A percentile compares a stretch with the other conserved stretches of the same genome.
phyloP scores from a whole-genome alignment of 1,139 yeast species.

The Kazachstania sp. region DNA sequence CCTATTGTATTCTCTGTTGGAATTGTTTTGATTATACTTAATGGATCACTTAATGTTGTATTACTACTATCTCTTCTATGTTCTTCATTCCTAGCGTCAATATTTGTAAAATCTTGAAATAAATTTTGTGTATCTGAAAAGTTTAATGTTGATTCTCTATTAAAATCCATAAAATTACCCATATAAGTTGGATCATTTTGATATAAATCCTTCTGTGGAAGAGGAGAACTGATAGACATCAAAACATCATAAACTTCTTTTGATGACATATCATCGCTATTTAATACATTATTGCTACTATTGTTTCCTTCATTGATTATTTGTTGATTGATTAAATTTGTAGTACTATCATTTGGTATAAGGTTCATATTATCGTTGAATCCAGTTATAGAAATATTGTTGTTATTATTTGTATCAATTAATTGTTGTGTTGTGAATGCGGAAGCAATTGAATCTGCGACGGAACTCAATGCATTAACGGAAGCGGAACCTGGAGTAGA shows the following conservation, averaged over 20 bases:
- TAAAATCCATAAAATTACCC: not conserved
- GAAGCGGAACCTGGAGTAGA: not conserved
- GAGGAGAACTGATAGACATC: slow-evolving; percentile 1
- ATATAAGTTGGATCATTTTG: not conserved
- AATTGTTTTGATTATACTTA: slow-evolving; percentile 7
- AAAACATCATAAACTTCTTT: not conserved
- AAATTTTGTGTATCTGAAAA: not conserved
- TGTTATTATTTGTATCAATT: not conserved
- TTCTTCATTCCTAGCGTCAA: not conserved
- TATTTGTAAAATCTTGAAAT: not conserved
- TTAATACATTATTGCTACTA: not conserved
- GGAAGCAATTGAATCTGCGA: too few species aligned
- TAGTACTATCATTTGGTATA: not conserved
- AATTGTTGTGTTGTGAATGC: not conserved
- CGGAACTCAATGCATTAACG: not conserved
- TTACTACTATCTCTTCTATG: not conserved
- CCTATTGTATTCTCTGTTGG: slow-evolving; percentile 5
- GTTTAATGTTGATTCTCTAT: not conserved
- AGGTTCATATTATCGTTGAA: not conserved
- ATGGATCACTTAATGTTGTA: slow-evolving; percentile 2
- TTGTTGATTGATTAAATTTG: not conserved
- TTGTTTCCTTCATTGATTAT: not conserved
- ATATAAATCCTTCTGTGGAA: not conserved
- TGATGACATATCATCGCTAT: not conserved
- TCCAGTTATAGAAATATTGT: not conserved